phyloP scores from a whole-genome alignment of 345 rosid genomes.

The Erysimum cheiranthoides region DNA sequence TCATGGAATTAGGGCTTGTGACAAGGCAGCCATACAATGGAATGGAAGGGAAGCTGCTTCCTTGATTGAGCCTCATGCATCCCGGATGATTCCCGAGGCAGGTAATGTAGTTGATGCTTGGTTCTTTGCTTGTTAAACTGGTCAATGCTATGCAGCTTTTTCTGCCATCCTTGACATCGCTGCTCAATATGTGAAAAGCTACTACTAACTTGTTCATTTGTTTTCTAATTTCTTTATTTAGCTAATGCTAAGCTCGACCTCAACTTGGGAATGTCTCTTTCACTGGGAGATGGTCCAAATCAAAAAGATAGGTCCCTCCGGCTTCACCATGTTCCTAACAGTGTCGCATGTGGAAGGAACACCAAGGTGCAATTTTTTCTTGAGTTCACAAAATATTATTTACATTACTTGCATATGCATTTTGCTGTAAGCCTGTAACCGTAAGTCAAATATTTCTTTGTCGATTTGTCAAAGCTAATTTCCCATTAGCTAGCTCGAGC shows the following conservation, averaged over 20 bases:
- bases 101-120: slow-evolving; percentile 54
- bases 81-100: slow-evolving; percentile 60
- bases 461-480: slow-evolving; percentile 19
- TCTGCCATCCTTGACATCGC: slow-evolving; percentile 10
- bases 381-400: slow-evolving; percentile 19
- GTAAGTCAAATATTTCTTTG: neutral
- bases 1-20: slow-evolving; percentile 67
- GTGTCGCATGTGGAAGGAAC: slow-evolving; percentile 48
- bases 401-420: slow-evolving; percentile 18
- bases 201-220: slow-evolving; percentile 6
- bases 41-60: slow-evolving; percentile 88
- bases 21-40: slow-evolving; percentile 79
- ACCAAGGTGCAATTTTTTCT: slow-evolving; percentile 52
- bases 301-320: slow-evolving; percentile 53
- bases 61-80: slow-evolving; percentile 79
- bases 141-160: slow-evolving; percentile 20
- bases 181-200: slow-evolving; percentile 18
- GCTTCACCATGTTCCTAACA: slow-evolving; percentile 51
- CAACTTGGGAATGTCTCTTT: slow-evolving; percentile 77
- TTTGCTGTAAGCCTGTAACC: slow-evolving; percentile 27
- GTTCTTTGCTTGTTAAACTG: slow-evolving; percentile 20
- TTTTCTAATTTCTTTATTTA: slow-evolving; percentile 22
- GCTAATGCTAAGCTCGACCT: slow-evolving; percentile 67
- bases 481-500: slow-evolving; percentile 3
- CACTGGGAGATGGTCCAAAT: slow-evolving; percentile 54